phyloP scores from a whole-genome alignment of 202 grass and related monocot genomes.

The Schoenoplectus triqueter region DNA sequence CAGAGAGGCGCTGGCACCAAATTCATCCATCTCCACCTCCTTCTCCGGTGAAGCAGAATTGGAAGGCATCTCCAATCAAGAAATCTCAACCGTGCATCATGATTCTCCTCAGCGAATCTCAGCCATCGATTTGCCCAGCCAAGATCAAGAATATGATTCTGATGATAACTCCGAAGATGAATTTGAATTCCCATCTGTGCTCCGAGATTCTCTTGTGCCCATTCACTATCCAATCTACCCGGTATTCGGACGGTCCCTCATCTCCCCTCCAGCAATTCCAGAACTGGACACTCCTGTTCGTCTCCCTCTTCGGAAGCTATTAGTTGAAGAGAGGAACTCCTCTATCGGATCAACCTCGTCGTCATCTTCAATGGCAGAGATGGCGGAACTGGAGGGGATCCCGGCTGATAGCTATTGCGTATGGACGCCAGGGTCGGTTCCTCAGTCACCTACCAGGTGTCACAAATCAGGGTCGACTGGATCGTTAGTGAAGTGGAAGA shows the following conservation, averaged over 20 bases:
- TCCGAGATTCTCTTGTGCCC: constrained; percentile 23
- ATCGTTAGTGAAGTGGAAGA: constrained; percentile 70
- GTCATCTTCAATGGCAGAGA: constrained; percentile 35
- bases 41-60: constrained; percentile 24
- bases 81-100: not conserved
- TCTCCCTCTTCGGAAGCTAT: constrained; percentile 53
- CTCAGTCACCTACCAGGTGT: constrained; percentile 42
- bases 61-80: not conserved
- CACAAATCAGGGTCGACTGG: constrained; percentile 82
- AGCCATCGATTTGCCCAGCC: constrained; percentile 4
- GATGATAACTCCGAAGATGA: constrained; percentile 51
- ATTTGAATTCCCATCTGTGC: constrained; percentile 79
- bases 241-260: constrained; percentile 65
- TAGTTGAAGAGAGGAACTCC: constrained; percentile 65
- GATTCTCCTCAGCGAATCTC: constrained; percentile 44
- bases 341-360: constrained; percentile 59
- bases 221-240: constrained; percentile 64
- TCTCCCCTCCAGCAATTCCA: constrained; percentile 9
- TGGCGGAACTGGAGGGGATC: constrained; percentile 48
- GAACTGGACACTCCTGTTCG: constrained; percentile 30
- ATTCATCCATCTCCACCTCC: not conserved
- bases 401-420: constrained; percentile 73
- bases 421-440: constrained; percentile 60
- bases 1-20: not conserved
- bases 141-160: constrained; percentile 32